Percentiles rank a stretch among this genome's conserved stretches.
Evolutionary conservation across 2,329 filamentous ascomycete species (phyloP).

Genomic region (Neopestalotiopsis rosae): DNA sequence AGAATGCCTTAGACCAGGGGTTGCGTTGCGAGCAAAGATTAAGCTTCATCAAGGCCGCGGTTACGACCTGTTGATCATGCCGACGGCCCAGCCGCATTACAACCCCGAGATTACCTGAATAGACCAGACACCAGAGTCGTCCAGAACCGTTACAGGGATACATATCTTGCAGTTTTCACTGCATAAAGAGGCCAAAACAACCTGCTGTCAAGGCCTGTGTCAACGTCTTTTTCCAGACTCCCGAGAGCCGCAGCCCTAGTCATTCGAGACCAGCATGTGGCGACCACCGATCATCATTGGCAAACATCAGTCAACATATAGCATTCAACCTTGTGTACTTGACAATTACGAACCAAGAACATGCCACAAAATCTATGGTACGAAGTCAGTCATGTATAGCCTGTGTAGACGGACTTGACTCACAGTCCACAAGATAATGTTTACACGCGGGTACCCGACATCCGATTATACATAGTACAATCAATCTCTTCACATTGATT

Average conservation of each 20-base stretch:
- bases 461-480: too few relatives aligned
- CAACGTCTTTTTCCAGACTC: neutral
- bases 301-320: neutral
- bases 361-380: too few relatives aligned
- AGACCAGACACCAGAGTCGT: neutral
- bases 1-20: neutral
- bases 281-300: neutral
- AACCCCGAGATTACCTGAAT: neutral
- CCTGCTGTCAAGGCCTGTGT: neutral
- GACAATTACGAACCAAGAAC: neutral
- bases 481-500: too few relatives aligned
- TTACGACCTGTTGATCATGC: neutral
- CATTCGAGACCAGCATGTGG: neutral
- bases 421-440: too few relatives aligned
- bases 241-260: neutral
- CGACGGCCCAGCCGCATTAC: neutral
- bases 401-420: too few relatives aligned
- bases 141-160: neutral
- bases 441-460: too few relatives aligned
- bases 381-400: too few relatives aligned
- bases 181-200: neutral
- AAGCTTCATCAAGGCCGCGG: neutral
- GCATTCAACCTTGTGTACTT: neutral
- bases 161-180: neutral
- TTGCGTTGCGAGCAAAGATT: neutral